A percentile compares a stretch with the other conserved stretches of the same genome.
These are phyloP conservation scores for Komagataella ulmi DNA, from an alignment of 805 yeast species.

Conservation along the genomic window DNA sequence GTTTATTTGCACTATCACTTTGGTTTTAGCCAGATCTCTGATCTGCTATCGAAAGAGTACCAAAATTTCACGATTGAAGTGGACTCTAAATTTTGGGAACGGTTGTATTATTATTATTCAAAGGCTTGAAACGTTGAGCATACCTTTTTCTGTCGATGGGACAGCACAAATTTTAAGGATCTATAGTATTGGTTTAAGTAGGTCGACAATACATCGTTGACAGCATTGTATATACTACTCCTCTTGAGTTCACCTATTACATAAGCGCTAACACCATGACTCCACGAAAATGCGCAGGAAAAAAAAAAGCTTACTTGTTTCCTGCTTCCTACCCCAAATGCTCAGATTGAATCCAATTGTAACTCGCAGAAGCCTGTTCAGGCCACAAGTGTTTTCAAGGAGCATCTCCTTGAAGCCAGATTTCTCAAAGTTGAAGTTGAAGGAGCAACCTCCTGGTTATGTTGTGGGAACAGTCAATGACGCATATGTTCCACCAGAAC, in stretches of 20 bases:
- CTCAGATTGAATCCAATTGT: not conserved
- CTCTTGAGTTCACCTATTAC: not conserved
- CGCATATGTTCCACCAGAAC: slow-evolving; percentile 47
- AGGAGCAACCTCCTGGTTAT: slow-evolving; percentile 54
- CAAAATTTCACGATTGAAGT: not conserved
- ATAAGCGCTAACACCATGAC: not conserved
- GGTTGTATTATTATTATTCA: not conserved
- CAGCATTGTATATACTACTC: not conserved
- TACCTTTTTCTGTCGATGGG: not conserved
- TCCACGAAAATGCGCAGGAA: not conserved
- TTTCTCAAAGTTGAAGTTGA: slow-evolving; percentile 1
- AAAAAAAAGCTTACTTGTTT: not conserved
- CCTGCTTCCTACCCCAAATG: not conserved
- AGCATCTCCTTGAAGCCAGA: slow-evolving; percentile 5
- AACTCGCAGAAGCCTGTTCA: not conserved
- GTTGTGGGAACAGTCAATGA: slow-evolving; percentile 65
- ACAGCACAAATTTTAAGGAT: not conserved
- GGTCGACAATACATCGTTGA: not conserved
- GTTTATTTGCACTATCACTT: slow-evolving; percentile 35
- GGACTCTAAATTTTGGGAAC: not conserved
- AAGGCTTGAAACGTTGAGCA: not conserved
- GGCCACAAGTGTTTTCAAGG: not conserved
- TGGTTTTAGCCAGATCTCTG: slow-evolving; percentile 20
- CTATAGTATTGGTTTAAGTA: not conserved
- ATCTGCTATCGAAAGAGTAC: not conserved